Evolutionary conservation across 345 rosid species (phyloP).

Genomic region (Erodium maritimum): DNA sequence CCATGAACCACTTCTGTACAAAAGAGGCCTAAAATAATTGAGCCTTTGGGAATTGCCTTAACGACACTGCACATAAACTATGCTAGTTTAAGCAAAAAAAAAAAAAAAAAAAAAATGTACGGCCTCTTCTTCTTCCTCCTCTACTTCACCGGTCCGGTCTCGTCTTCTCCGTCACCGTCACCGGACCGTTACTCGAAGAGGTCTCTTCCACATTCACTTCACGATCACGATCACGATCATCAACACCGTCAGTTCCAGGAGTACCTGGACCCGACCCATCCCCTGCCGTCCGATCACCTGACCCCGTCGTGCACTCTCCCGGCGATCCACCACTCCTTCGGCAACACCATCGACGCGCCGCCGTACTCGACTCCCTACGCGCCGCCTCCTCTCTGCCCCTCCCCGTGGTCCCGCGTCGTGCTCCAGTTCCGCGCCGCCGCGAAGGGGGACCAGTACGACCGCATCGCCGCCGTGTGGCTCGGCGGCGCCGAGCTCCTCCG

Average conservation of each 20-base stretch:
- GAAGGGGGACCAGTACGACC: constrained; percentile 65
- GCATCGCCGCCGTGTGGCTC: constrained; percentile 72
- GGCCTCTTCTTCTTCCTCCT: constrained; percentile 9
- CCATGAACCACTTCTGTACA: too few relatives aligned
- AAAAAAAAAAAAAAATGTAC: constrained; percentile 1
- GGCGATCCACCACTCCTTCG: constrained; percentile 67
- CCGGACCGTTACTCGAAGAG: constrained; percentile 27
- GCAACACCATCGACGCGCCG: constrained; percentile 51
- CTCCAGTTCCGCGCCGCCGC: constrained; percentile 45
- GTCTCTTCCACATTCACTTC: constrained; percentile 9
- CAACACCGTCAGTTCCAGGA: constrained; percentile 21
- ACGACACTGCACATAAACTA: too few relatives aligned
- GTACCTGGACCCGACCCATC: constrained; percentile 42
- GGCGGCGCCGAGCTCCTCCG: constrained; percentile 79
- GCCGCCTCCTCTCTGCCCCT: constrained; percentile 44
- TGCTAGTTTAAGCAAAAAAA: not conserved
- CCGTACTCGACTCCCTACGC: constrained; percentile 53
- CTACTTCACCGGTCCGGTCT: constrained; percentile 6
- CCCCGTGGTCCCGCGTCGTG: constrained; percentile 54
- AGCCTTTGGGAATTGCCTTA: too few relatives aligned
- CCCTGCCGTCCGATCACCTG: constrained; percentile 39
- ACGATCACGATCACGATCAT: too few relatives aligned
- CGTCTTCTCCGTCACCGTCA: constrained; percentile 8
- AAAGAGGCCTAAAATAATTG: too few relatives aligned
- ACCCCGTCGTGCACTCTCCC: constrained; percentile 46